Evolutionary conservation across 495 filamentous ascomycete species (phyloP).

Genomic region (Podospora anserina): DNA sequence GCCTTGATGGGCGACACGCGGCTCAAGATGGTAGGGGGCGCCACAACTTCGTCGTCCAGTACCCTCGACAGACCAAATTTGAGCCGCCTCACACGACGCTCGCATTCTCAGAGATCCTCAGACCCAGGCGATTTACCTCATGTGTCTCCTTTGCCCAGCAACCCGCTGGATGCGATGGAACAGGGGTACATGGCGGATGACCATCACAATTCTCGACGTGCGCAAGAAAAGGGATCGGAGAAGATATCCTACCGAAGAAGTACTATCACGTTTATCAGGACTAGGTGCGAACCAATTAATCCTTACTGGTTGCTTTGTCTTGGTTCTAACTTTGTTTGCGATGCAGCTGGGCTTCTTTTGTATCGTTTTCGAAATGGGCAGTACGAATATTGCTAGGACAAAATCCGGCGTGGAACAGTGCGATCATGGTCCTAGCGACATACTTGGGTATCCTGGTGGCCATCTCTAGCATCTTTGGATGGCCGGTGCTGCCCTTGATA

Average conservation of each 20-base stretch:
- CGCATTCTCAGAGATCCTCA: neutral
- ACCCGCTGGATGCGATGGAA: neutral
- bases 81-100: neutral
- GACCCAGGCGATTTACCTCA: neutral
- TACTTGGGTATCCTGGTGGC: conserved; percentile 13
- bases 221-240: neutral
- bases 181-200: neutral
- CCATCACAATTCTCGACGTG: neutral
- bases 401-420: conserved; percentile 6
- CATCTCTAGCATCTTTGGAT: conserved; percentile 15
- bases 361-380: neutral
- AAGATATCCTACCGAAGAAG: neutral
- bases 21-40: neutral
- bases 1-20: neutral
- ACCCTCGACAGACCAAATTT: neutral
- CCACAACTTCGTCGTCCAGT: neutral
- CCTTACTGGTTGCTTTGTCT: neutral
- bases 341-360: neutral
- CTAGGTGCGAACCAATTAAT: neutral
- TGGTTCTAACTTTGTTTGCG: neutral
- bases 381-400: conserved; percentile 1
- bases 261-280: neutral
- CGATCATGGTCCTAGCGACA: conserved; percentile 12
- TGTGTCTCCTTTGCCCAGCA: neutral
- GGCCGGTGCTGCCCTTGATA: conserved; percentile 11